These are phyloP conservation scores for Lactuca saligna DNA, from an alignment of 129 eudicot genomes.

Conservation along the genomic window DNA sequence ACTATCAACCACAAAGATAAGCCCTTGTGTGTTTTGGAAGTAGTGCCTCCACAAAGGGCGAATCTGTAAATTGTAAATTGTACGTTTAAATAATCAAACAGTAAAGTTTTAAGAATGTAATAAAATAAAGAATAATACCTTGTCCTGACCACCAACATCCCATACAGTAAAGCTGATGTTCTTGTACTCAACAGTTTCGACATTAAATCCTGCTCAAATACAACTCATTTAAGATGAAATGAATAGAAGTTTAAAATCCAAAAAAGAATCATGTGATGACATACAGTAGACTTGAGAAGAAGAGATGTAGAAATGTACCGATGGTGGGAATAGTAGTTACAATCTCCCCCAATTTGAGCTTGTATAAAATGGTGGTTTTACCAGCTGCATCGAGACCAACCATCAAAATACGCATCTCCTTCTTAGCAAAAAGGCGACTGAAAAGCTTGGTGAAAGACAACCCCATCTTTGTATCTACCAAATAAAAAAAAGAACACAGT, in stretches of 20 bases:
- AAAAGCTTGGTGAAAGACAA: constrained; percentile 47
- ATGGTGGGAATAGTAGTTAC: constrained; percentile 54
- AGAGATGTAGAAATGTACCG: constrained; percentile 29
- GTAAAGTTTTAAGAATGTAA: too few relatives aligned
- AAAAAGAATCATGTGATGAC: background rate
- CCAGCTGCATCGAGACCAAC: constrained; percentile 64
- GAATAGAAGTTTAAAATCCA: background rate
- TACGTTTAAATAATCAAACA: too few relatives aligned
- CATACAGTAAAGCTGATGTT: constrained; percentile 56
- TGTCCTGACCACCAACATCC: constrained; percentile 69
- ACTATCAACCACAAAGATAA: constrained; percentile 65
- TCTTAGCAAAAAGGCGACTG: constrained; percentile 47
- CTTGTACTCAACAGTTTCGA: constrained; percentile 56
- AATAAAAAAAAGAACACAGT: background rate
- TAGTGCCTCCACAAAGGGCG: constrained; percentile 70
- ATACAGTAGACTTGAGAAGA: background rate
- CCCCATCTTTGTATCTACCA: constrained; percentile 45
- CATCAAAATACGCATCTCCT: constrained; percentile 52
- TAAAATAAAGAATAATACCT: constrained; percentile 24
- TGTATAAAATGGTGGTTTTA: constrained; percentile 52
- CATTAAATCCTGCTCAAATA: constrained; percentile 42
- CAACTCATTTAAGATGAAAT: background rate
- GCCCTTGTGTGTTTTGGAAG: constrained; percentile 69
- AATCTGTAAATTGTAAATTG: constrained; percentile 38
- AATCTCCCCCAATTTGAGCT: constrained; percentile 53